Evolutionary conservation across 1,139 yeast genomes (phyloP).

Genomic region (Protomyces macrosporus): DNA sequence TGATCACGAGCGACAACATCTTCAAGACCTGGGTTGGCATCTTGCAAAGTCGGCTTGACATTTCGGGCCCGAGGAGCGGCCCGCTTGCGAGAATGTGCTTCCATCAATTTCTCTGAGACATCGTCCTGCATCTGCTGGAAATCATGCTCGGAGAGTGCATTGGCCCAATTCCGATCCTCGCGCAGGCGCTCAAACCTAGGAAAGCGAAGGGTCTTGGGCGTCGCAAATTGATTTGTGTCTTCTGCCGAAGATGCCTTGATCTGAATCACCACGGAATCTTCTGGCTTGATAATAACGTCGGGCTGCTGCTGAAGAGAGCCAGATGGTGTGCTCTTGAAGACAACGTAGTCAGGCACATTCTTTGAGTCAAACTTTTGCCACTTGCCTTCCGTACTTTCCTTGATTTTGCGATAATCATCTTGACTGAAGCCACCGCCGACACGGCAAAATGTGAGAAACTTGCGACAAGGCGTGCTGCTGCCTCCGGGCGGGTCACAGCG

Average conservation of each 20-base stretch:
- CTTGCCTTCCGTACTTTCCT: conserved; percentile 50
- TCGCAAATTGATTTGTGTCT: conserved; percentile 50
- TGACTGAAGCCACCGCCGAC: conserved; percentile 80
- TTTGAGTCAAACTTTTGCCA: conserved; percentile 50
- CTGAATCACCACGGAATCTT: conserved; percentile 66
- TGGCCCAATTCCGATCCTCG: conserved; percentile 58
- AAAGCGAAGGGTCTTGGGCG: conserved; percentile 67
- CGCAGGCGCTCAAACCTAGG: conserved; percentile 68
- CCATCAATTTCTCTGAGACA: conserved; percentile 25
- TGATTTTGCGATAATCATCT: conserved; percentile 55
- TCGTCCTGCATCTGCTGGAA: conserved; percentile 34
- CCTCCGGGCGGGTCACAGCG: conserved; percentile 41
- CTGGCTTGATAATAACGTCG: conserved; percentile 72
- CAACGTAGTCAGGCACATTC: conserved; percentile 43
- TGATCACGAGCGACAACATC: neutral
- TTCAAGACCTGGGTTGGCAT: neutral
- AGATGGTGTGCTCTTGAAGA: conserved; percentile 47
- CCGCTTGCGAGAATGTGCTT: conserved; percentile 17
- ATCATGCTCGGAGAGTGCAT: conserved; percentile 50
- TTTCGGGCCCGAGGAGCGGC: neutral
- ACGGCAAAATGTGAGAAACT: conserved; percentile 60
- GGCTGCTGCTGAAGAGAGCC: conserved; percentile 48
- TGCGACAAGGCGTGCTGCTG: conserved; percentile 29
- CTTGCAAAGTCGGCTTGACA: neutral
- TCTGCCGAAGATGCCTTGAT: conserved; percentile 71